Base-by-base conservation (phyloP, 2,329 filamentous ascomycete species). In the Zalaria sp. region DNA sequence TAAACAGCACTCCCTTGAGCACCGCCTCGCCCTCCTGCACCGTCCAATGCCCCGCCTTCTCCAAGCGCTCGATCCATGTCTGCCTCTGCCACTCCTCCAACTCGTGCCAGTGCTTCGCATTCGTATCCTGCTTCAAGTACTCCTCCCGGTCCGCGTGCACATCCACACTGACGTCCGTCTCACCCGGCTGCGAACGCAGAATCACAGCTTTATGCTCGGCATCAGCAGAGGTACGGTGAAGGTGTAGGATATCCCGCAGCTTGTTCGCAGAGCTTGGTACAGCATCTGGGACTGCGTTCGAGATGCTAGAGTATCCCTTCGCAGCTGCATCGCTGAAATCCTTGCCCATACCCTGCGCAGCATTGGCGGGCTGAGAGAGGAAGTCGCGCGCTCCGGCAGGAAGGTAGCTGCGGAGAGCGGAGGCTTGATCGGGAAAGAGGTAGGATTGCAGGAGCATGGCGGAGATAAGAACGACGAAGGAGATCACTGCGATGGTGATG, bases 1-100 rank as follows among this genome's bases (percentile, higher is more conserved):
- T 75, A 61, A 93, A 93, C 47, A 93, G 64, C 28, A 93, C 73
- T 3, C 83, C 82, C 61, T 79, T 77, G 50, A 93, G 72, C 27
- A 91, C 74, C 6, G 68, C 71, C 65, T 89, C 84, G 3, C 83
- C 83, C 68, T 89, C 83, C 32, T 75, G 70, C 55, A 80, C 77
- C n/a, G 75, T 74, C 85, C 84, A 93, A 48, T 86, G 75, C 0
- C 85, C 85, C 0, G 83, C 79, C 42, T 79, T 69, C 42, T 68
- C 67, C 31, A 93, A 68, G 54, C 71, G 74, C 49, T 72, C 61
- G 62, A 77, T 85, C 86, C 86, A 93, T 11, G 67, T 64, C 40
- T 67, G 63, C 57, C 75, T 74, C 58, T 88, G 75, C 41, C 73
- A 62, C 8, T 71, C 65, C 4, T 67, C 66, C 36, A 93, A 61